Evolutionary conservation across 2,329 filamentous ascomycete species (phyloP).

Genomic region (Ceratocystis colombiana): DNA sequence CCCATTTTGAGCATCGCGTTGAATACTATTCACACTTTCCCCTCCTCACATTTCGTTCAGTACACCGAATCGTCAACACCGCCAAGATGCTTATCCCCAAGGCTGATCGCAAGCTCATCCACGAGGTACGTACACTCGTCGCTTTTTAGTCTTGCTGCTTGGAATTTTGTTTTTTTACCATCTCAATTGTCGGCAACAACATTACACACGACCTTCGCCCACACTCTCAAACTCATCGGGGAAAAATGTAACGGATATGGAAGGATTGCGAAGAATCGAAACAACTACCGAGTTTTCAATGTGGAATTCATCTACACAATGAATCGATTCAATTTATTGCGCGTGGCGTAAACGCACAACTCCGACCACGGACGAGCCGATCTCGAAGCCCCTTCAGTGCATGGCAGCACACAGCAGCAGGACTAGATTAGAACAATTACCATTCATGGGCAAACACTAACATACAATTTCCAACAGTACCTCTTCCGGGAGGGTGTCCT

Average conservation of each 20-base stretch:
- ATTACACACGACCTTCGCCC: neutral
- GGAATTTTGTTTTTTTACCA: conserved; percentile 12
- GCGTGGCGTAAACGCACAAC: neutral
- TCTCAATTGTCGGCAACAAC: conserved; percentile 5
- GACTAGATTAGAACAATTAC: neutral
- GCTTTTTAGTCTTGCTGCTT: conserved; percentile 20
- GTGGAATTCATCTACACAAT: neutral
- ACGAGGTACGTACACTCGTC: conserved; percentile 50
- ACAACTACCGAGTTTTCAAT: conserved; percentile 7
- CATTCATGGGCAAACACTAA: conserved; percentile 18
- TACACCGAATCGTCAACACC: conserved; percentile 30
- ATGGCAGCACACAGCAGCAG: no score
- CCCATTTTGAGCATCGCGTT: conserved; percentile 36
- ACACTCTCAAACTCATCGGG: no score
- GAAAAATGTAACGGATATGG: conserved; percentile 19
- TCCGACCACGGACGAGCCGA: conserved; percentile 18
- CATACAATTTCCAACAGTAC: conserved; percentile 49
- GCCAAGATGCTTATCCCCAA: conserved; percentile 95
- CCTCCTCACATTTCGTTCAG: conserved; percentile 25
- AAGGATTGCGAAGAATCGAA: neutral
- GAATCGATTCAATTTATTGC: neutral
- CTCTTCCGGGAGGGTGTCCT: conserved; percentile 90
- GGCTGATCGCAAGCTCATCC: conserved; percentile 99
- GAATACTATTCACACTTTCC: conserved; percentile 26
- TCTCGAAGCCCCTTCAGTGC: no score